Conservation (phyloP, 2,329 filamentous ascomycete genomes). For the Botryosphaeria dothidea region DNA sequence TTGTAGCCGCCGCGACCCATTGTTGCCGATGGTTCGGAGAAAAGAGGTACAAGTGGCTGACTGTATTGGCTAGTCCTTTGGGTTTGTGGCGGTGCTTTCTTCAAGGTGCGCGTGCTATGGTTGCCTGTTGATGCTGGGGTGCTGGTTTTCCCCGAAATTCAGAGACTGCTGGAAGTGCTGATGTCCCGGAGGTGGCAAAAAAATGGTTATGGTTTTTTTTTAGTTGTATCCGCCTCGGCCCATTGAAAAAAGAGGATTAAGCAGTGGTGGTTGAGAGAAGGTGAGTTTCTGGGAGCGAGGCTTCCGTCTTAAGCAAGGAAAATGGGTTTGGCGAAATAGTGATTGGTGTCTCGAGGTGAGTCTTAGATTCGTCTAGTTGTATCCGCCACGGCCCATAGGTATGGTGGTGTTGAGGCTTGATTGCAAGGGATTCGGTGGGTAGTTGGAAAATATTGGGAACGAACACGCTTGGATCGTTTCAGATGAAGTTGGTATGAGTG, state of each 20-base stretch:
- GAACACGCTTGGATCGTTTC: slow-evolving; percentile 4
- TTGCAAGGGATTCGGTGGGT: slow-evolving; percentile 11
- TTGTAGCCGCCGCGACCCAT: slow-evolving; percentile 24
- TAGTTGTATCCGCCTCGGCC: slow-evolving; percentile 28
- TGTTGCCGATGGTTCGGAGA: neutral
- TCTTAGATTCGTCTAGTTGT: slow-evolving; percentile 26
- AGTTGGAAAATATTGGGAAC: neutral
- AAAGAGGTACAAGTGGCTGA: neutral
- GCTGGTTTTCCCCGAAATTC: no score
- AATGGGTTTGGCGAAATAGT: neutral
- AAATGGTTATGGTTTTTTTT: neutral
- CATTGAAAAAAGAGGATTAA: neutral
- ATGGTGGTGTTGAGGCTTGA: slow-evolving; percentile 17
- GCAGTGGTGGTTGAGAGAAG: neutral
- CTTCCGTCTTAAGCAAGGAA: neutral
- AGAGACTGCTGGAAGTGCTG: neutral
- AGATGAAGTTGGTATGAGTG: neutral
- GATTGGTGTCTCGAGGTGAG: neutral
- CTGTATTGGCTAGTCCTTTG: no score
- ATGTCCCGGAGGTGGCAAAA: neutral
- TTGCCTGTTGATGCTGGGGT: neutral
- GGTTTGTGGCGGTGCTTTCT: neutral
- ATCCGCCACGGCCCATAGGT: slow-evolving; percentile 36
- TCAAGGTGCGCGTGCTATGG: neutral
- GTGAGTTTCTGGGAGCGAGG: neutral